Evolutionary conservation across 176 grass and related monocot genomes (phyloP).

Genomic region (Ensete glaucum): DNA sequence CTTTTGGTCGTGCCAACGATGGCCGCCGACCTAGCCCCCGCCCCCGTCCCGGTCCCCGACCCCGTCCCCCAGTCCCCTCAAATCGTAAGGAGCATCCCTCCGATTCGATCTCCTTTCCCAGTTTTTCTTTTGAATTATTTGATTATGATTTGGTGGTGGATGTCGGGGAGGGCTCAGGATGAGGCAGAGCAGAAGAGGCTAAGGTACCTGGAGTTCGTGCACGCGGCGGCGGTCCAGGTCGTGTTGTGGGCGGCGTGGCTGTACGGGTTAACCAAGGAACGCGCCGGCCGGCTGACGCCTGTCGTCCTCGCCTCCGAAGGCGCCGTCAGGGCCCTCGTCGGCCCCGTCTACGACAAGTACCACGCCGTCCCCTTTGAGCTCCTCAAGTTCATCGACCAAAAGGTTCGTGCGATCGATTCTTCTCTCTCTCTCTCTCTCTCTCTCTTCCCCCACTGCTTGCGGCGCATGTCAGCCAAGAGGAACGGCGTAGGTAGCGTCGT

Average conservation of each 20-base stretch:
- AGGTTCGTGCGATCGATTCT: conserved; percentile 24
- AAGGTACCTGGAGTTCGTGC: conserved; percentile 68
- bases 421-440: background rate
- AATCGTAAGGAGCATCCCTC: background rate
- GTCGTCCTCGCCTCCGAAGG: conserved; percentile 65
- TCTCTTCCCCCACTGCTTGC: background rate
- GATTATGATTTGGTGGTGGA: background rate
- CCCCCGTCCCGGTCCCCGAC: background rate
- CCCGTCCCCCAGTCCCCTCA: background rate
- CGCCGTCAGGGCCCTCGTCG: conserved; percentile 56
- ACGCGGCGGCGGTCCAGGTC: conserved; percentile 52
- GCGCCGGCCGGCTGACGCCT: conserved; percentile 55
- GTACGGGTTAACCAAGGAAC: conserved; percentile 59
- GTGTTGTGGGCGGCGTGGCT: conserved; percentile 46
- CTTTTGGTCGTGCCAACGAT: too few species aligned
- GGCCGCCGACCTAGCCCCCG: too few species aligned
- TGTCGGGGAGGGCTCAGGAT: background rate
- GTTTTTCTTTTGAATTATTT: background rate
- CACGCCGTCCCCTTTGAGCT: conserved; percentile 44
- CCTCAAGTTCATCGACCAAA: conserved; percentile 77
- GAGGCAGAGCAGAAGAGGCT: conserved; percentile 43
- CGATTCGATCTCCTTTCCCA: background rate
- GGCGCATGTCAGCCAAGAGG: too few species aligned
- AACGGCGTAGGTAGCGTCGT: background rate
- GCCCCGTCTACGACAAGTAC: conserved; percentile 62